Evolutionary conservation across 2,329 filamentous ascomycete species (phyloP).

Genomic region (Penicillium sp.): DNA sequence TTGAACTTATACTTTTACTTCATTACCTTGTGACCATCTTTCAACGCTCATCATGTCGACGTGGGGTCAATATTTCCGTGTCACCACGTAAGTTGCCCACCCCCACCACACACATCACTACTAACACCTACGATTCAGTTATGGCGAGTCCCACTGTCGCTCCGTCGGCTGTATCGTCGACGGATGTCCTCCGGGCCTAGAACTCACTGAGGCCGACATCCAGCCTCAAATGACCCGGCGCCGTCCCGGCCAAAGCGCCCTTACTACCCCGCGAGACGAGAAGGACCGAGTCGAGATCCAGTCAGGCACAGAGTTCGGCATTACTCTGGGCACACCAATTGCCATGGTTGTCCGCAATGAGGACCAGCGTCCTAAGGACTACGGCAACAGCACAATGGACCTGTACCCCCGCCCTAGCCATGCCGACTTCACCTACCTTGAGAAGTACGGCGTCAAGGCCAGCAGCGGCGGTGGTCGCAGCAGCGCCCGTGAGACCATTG

Average conservation of each 20-base stretch:
- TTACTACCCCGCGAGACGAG: conserved; percentile 90
- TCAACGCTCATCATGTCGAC: conserved; percentile 67
- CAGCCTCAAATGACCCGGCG: conserved; percentile 92
- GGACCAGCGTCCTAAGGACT: conserved; percentile 90
- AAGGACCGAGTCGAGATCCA: conserved; percentile 90
- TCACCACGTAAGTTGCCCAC: conserved; percentile 67
- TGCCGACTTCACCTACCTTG: conserved; percentile 94
- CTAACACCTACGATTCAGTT: conserved; percentile 44
- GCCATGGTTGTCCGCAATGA: conserved; percentile 84
- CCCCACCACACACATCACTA: conserved; percentile 2
- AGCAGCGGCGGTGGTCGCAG: conserved; percentile 85
- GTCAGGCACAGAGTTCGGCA: conserved; percentile 85
- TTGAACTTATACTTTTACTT: neutral
- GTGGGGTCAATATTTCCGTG: conserved; percentile 77
- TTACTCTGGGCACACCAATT: conserved; percentile 89
- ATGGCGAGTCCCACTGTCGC: conserved; percentile 86
- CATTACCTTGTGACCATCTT: conserved; percentile 1
- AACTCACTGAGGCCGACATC: conserved; percentile 81
- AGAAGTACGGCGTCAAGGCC: conserved; percentile 95
- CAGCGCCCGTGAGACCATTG: conserved; percentile 93
- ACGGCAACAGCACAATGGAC: conserved; percentile 86
- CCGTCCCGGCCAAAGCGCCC: conserved; percentile 81
- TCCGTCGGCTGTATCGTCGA: conserved; percentile 95
- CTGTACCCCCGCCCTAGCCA: conserved; percentile 86
- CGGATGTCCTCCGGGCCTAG: conserved; percentile 82